Conservation (phyloP, 2,329 filamentous ascomycete species). For the Pseudohalonectria lignicola region DNA sequence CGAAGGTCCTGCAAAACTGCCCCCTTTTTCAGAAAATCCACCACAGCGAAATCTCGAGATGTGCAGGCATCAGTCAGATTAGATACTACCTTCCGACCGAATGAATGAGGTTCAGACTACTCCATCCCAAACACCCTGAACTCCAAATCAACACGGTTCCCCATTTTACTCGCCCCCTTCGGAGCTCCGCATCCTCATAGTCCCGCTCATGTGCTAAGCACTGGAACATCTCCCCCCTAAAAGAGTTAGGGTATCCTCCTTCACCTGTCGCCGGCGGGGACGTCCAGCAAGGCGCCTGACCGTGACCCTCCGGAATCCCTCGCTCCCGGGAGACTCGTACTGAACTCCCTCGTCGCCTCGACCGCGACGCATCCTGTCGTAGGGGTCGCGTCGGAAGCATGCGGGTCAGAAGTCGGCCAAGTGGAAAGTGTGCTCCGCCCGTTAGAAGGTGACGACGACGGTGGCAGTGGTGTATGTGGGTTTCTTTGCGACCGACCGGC, state of each 20-base stretch:
- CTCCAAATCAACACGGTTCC: not conserved
- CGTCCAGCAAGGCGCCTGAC: conserved; percentile 20
- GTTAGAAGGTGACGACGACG: too few species aligned
- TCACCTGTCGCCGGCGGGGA: conserved; percentile 25
- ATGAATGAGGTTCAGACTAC: too few species aligned
- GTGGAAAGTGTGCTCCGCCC: too few species aligned
- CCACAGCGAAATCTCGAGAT: too few species aligned
- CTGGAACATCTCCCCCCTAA: conserved; percentile 22
- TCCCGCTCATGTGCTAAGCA: conserved; percentile 33
- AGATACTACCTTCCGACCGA: too few species aligned
- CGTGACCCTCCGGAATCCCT: conserved; percentile 23
- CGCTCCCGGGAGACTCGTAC: conserved; percentile 22
- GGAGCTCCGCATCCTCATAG: conserved; percentile 31
- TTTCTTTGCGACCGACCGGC: too few species aligned
- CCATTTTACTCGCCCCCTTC: conserved; percentile 13
- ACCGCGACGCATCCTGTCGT: conserved; percentile 25
- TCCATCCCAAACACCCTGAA: not conserved
- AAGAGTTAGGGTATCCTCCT: conserved; percentile 28
- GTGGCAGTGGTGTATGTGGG: too few species aligned
- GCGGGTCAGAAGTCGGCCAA: too few species aligned
- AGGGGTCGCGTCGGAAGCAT: too few species aligned
- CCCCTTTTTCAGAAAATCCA: too few species aligned
- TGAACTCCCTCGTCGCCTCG: conserved; percentile 22
- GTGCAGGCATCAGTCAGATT: too few species aligned
- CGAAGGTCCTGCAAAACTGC: too few species aligned